A percentile compares a stretch with the other conserved stretches of the same genome.
Evolutionary conservation across 73 alveolate genomes (phyloP).

Genomic region (Stentor roeselii): DNA sequence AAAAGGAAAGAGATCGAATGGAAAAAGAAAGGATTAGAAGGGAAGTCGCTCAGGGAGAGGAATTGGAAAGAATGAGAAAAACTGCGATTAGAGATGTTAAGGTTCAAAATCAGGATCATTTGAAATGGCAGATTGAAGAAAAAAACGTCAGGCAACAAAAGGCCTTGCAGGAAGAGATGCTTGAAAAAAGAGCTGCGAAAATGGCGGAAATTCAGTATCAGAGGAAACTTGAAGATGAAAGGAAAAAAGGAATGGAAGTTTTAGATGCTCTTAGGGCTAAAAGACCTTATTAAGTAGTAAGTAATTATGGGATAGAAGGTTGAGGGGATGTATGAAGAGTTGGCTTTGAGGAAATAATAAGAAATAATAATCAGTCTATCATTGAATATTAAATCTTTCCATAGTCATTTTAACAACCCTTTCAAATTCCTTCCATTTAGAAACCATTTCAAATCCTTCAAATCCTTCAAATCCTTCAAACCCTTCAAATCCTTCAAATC

Average conservation of each 20-base stretch:
- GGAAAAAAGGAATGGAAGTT: constrained; percentile 25
- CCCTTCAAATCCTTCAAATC: no score
- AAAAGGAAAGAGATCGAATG: constrained; percentile 22
- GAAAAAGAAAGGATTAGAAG: constrained; percentile 35
- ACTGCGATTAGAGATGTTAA: constrained; percentile 24
- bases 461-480: no score
- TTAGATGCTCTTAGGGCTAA: constrained; percentile 33
- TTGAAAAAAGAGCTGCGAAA: constrained; percentile 56
- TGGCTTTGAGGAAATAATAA: no score
- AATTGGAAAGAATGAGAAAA: constrained; percentile 33
- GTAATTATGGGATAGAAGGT: no score
- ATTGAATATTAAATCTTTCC: no score
- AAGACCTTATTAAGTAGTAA: constrained; percentile 34
- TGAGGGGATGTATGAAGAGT: no score
- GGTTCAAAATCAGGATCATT: constrained; percentile 40
- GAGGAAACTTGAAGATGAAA: constrained; percentile 37
- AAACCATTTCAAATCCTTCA: no score
- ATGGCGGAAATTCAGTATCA: constrained; percentile 46
- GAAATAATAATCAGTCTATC: no score
- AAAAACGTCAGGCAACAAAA: constrained; percentile 44
- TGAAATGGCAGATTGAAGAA: constrained; percentile 52
- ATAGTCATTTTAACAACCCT: no score
- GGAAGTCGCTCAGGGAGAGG: constrained; percentile 36
- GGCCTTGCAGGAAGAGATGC: constrained; percentile 52
- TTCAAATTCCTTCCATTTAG: no score